These are phyloP conservation scores for Lactifluus echinatus DNA, from an alignment of 768 basidiomycete genomes.

Conservation along the genomic window DNA sequence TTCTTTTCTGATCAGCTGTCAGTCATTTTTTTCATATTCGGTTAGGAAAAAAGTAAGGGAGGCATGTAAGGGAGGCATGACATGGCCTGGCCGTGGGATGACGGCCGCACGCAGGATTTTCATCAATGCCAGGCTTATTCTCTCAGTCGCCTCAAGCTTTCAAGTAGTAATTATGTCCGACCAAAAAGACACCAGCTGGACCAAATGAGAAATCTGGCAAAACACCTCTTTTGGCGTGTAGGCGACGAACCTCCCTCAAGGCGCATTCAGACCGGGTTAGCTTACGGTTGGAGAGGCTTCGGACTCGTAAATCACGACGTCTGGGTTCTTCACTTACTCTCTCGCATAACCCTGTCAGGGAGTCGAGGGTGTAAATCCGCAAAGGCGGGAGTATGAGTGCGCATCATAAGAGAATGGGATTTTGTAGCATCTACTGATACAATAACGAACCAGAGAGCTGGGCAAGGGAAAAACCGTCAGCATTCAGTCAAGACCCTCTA, in stretches of 20 bases:
- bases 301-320: neutral
- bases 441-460: neutral
- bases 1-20: no score
- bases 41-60: neutral
- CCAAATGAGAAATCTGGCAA: neutral
- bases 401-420: neutral
- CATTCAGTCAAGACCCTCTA: neutral
- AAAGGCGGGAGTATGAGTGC: neutral
- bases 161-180: neutral
- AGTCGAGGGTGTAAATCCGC: neutral
- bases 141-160: neutral
- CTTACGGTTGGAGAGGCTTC: neutral
- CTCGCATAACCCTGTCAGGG: neutral
- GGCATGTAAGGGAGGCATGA: no score
- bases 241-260: neutral
- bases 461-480: neutral
- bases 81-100: no score
- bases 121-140: no score
- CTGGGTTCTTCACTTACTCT: neutral
- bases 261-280: neutral
- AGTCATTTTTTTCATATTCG: neutral
- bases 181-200: neutral
- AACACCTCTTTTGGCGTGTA: neutral
- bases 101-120: no score
- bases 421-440: conserved; percentile 16